These are phyloP conservation scores for Colletotrichum karsti DNA, from an alignment of 2,329 filamentous ascomycete species.

Conservation along the genomic window DNA sequence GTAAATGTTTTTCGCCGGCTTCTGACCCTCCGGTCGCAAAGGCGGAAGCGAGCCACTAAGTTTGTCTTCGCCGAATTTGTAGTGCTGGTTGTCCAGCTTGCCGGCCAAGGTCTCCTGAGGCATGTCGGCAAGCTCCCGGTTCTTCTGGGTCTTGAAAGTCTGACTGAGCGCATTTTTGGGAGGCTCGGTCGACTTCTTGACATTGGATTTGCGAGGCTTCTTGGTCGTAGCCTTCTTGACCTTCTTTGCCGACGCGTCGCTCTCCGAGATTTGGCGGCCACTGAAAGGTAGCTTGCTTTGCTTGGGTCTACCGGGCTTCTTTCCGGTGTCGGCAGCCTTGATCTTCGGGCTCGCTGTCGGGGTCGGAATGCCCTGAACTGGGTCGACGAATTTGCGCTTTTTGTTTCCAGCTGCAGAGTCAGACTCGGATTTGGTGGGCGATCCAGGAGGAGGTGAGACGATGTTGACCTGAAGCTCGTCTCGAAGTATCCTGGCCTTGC, in stretches of 20 bases:
- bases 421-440: conserved; percentile 32
- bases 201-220: conserved; percentile 44
- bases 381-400: conserved; percentile 50
- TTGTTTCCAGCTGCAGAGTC: conserved; percentile 44
- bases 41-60: conserved; percentile 31
- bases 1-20: conserved; percentile 30
- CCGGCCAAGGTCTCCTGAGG: conserved; percentile 36
- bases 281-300: conserved; percentile 64
- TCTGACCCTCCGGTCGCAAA: conserved; percentile 33
- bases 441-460: conserved; percentile 30
- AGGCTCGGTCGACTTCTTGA: conserved; percentile 42
- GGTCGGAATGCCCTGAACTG: conserved; percentile 62
- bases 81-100: conserved; percentile 30
- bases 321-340: conserved; percentile 48
- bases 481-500: conserved; percentile 44
- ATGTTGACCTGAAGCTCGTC: conserved; percentile 53
- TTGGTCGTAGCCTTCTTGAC: conserved; percentile 36
- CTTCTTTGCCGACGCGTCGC: conserved; percentile 37
- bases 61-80: conserved; percentile 32
- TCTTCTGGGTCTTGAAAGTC: conserved; percentile 55
- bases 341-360: conserved; percentile 65
- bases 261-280: conserved; percentile 29
- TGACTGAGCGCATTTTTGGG: conserved; percentile 49
- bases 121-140: conserved; percentile 33
- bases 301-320: conserved; percentile 51